Base-by-base conservation (phyloP, 75 land plant species). In the Cunninghamia lanceolata region DNA sequence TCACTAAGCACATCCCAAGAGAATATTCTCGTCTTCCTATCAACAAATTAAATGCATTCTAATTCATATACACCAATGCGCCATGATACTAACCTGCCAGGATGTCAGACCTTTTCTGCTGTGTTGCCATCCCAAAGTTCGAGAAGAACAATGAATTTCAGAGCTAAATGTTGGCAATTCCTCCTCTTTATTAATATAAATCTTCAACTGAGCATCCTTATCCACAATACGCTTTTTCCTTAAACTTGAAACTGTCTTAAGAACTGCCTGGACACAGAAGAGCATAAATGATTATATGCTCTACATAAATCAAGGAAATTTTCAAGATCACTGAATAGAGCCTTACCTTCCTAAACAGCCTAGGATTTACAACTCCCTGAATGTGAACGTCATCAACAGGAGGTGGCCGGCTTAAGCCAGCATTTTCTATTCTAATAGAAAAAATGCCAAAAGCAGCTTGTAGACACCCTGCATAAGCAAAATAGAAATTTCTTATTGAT, bases 341-440 rank as follows among this genome's bases (percentile, higher is more conserved):
- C 34, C 75, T 42, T 87, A 95, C 98, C 94, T 93, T 92, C 82
- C 93, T 89, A 73, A 96, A 95, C 71, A 88, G 90, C 68, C 73
- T 86, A 59, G 98, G 96, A 89, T 93, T 85, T 53, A 85, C 87
- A 81, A 96, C 81, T 17, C 96, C 95, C 82, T 90, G 90, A 78
- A 96, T 96, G 52, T 91, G 88, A 80, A 95, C 89, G 87, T 96
- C 98, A 85, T 95, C 95, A 87, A 91, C 91, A 19, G 95, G 89
- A 73, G 95, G 94, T 35, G 86, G 89, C 84, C 92, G 85, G 77
- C 92, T 91, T 0, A 90, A 86, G 83, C 96, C 94, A 66, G 54
- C 87, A 90, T 92, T 92, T 85, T 95, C 96, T 52, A 96, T 95
- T 89, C 96, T 92, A 39, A 96, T 47, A 46, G 96, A 93, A 84